A percentile compares a stretch with the other conserved stretches of the same genome.
phyloP scores from a whole-genome alignment of 1,284 basidiomycete genomes.

The Leccinum solheimii region DNA sequence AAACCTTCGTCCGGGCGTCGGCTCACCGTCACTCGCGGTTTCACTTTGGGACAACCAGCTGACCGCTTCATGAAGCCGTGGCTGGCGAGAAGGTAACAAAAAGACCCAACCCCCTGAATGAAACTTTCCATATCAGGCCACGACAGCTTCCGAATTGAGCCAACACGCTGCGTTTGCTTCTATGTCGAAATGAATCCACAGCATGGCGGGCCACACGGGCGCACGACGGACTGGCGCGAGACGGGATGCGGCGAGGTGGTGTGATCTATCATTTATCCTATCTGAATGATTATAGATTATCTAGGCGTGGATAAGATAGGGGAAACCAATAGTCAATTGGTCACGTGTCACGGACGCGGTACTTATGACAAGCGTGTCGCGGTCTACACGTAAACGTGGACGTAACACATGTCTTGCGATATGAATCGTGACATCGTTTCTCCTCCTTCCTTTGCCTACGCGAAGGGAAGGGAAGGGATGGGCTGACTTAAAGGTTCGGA shows the following conservation, averaged over 20 bases:
- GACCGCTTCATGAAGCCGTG: neutral
- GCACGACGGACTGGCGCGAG: neutral
- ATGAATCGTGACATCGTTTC: neutral
- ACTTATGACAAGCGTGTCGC: neutral
- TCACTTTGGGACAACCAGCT: neutral
- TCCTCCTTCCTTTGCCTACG: neutral
- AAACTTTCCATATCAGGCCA: neutral
- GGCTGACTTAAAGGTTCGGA: neutral
- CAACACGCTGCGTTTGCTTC: neutral
- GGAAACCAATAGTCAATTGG: neutral
- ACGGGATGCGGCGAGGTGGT: neutral
- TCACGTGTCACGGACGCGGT: neutral
- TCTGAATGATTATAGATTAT: neutral
- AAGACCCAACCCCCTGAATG: neutral
- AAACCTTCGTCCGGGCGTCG: neutral
- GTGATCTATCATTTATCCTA: neutral
- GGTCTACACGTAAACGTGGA: neutral
- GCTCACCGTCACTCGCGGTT: neutral
- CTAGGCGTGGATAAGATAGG: neutral
- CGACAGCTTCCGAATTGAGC: neutral
- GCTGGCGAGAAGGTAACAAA: neutral
- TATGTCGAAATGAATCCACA: neutral
- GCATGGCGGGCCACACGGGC: neutral
- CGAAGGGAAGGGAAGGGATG: neutral
- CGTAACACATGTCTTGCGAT: neutral